Evolutionary conservation across 2,329 filamentous ascomycete species (phyloP).

Genomic region (Pseudogymnoascus sp.): DNA sequence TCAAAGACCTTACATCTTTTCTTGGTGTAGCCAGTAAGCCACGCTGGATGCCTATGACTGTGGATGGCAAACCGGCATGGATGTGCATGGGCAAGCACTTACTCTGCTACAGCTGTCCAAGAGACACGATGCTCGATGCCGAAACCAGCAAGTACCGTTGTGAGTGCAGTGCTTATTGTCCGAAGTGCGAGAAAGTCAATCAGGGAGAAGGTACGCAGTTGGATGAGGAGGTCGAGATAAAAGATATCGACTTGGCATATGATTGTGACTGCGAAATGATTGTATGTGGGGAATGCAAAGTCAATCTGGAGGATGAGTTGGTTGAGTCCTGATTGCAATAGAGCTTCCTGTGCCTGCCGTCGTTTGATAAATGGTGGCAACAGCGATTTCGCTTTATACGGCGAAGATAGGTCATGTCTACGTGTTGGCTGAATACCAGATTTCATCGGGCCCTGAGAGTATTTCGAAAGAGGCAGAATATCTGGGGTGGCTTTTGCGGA

Average conservation of each 20-base stretch:
- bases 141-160: neutral
- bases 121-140: neutral
- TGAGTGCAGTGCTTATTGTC: neutral
- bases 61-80: neutral
- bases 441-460: neutral
- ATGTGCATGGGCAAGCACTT: neutral
- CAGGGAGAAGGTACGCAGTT: neutral
- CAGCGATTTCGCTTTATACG: neutral
- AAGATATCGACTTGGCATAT: slow-evolving; percentile 5
- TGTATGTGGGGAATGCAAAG: slow-evolving; percentile 14
- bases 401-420: neutral
- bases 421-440: neutral
- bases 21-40: neutral
- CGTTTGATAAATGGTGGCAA: neutral
- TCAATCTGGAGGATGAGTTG: neutral
- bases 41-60: neutral
- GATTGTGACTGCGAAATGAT: slow-evolving; percentile 14
- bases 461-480: neutral
- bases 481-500: neutral
- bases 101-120: neutral
- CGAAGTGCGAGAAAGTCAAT: neutral
- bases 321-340: neutral
- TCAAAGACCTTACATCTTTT: neutral
- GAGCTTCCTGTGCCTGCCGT: neutral
- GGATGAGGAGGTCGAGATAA: neutral